These are phyloP conservation scores for Geotrichum citri-aurantii DNA, from an alignment of 1,139 yeast genomes.

Conservation along the genomic window DNA sequence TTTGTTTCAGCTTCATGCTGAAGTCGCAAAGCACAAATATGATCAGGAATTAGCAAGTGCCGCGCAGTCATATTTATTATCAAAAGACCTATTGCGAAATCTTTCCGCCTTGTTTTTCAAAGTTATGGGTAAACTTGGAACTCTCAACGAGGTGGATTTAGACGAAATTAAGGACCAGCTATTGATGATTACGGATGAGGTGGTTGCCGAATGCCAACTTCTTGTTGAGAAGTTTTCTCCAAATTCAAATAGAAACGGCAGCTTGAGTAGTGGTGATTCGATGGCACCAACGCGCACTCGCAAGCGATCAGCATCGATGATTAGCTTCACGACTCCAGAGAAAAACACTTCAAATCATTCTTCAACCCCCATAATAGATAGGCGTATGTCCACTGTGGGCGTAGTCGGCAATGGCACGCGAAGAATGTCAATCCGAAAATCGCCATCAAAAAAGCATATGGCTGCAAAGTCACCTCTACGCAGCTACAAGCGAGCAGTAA, in stretches of 20 bases:
- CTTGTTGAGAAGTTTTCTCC: not conserved
- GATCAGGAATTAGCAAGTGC: slow-evolving; percentile 19
- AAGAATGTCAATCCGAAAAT: slow-evolving; percentile 2
- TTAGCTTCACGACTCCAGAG: not conserved
- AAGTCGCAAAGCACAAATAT: slow-evolving; percentile 18
- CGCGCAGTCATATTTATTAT: slow-evolving; percentile 3
- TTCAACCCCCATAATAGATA: not conserved
- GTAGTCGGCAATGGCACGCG: not conserved
- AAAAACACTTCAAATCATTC: not conserved
- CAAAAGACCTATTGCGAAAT: slow-evolving; percentile 1
- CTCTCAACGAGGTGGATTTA: not conserved
- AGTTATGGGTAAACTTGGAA: not conserved
- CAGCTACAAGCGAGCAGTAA: slow-evolving; percentile 23
- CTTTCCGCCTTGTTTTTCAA: slow-evolving; percentile 8
- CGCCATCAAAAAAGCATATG: slow-evolving; percentile 9
- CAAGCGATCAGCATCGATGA: slow-evolving; percentile 3
- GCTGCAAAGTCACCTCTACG: slow-evolving; percentile 23
- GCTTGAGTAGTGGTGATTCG: not conserved
- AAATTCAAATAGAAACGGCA: not conserved
- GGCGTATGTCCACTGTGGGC: not conserved
- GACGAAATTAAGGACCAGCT: not conserved
- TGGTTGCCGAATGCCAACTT: not conserved
- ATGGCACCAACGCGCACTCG: not conserved
- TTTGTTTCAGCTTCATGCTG: slow-evolving; percentile 23
- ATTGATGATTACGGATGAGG: slow-evolving; percentile 2